Base-by-base conservation (phyloP, 2,329 filamentous ascomycete genomes). In the Colletotrichum paranaense region DNA sequence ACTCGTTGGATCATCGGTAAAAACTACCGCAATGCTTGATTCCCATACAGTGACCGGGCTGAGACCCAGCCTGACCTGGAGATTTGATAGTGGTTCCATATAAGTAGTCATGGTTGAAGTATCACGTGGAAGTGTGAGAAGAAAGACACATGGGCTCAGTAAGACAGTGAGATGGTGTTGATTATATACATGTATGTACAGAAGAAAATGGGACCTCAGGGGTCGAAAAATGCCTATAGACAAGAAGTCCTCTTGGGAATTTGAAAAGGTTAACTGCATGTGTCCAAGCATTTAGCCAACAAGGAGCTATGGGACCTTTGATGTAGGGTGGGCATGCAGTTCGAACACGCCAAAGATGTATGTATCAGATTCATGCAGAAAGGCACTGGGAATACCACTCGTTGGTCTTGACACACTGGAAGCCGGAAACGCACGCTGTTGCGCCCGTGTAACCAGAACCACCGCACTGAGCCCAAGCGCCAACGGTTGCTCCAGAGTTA, bases 351-450 rank as follows among this genome's bases (percentile, higher is more conserved):
- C 35, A 5, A 46, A 6, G 38, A n/a, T 12, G 24, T 32, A 7
- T 24, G 30, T 19, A 7, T 24, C 12, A 3, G 5, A 30, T 7
- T 46, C 38, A 62, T n/a, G 16, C 59, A 28, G 38, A 12, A 28
- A 62, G 57, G 52, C 79, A 80, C 75, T 80, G 79, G 4, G 75
- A 79, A 76, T 80, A 80, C 76, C 77, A 79, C 32, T 80, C 76
- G 64, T 79, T 80, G 52, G 75, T 72, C 49, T 72, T 73, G 30
- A 76, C 74, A 63, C 79, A 80, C 5, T 75, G 76, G 16, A 75
- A 74, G 22, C 79, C 79, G 14, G 73, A 53, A 22, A 62, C 77
- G 55, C 79, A 80, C 14, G 72, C 68, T 16, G 77, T 79, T 32
- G 77, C 62, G 22, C 79, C 79, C n/a, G 72, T 78, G 57, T 64